Conservation (phyloP, 139 green algal species). For the Coccomyxa sp. region DNA sequence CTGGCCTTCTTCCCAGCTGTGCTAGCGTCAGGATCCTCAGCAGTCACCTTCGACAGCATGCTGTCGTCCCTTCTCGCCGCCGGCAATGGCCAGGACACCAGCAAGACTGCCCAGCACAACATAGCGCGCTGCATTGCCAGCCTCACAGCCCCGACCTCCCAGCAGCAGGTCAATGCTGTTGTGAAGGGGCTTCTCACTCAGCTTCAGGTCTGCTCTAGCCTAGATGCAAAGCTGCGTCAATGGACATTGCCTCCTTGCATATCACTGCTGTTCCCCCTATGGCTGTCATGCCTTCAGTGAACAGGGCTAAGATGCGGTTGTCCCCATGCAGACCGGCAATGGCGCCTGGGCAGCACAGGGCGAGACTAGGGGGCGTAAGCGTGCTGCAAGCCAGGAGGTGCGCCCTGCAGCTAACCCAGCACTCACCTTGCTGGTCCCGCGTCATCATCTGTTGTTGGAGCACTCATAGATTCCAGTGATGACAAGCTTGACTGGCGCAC, state of each 20-base stretch:
- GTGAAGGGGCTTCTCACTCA: slow-evolving; percentile 40
- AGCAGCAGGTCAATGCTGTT: slow-evolving; percentile 20
- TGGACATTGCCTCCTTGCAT: background rate
- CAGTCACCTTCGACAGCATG: slow-evolving; percentile 53
- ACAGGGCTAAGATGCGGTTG: too few species aligned
- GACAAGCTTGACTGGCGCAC: too few species aligned
- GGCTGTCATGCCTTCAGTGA: too few species aligned
- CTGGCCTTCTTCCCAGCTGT: slow-evolving; percentile 71
- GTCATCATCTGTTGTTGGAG: too few species aligned
- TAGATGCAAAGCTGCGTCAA: background rate
- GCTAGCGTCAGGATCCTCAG: slow-evolving; percentile 20
- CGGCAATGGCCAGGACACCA: slow-evolving; percentile 23
- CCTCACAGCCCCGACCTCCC: slow-evolving; percentile 51
- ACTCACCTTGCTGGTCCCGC: too few species aligned
- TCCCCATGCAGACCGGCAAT: background rate
- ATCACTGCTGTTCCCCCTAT: background rate
- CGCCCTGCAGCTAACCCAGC: too few species aligned
- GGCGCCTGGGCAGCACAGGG: background rate
- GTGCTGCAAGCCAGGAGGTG: background rate
- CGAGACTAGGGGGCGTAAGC: background rate
- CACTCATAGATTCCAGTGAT: too few species aligned
- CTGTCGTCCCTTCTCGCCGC: slow-evolving; percentile 50
- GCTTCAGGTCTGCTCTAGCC: background rate
- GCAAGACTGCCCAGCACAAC: slow-evolving; percentile 41
- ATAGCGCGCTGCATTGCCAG: slow-evolving; percentile 77